phyloP scores from a whole-genome alignment of 805 yeast genomes.

The Candida anglica region DNA sequence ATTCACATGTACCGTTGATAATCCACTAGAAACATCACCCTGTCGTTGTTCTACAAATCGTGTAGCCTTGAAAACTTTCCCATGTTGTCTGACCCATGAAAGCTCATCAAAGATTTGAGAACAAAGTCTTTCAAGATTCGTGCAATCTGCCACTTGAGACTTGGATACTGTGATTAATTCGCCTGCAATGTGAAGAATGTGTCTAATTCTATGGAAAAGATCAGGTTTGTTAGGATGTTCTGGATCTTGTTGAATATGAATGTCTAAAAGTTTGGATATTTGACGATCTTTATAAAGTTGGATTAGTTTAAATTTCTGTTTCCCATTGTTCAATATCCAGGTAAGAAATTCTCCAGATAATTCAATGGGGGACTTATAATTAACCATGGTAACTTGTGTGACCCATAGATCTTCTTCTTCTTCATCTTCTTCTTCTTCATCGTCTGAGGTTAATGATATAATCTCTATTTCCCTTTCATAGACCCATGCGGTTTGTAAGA shows the following conservation, averaged over 20 bases:
- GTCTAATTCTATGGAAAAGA: constrained; percentile 24
- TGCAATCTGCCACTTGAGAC: constrained; percentile 15
- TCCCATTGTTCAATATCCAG: constrained; percentile 14
- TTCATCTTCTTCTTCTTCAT: neutral
- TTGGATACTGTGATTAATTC: constrained; percentile 21
- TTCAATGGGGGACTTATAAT: neutral
- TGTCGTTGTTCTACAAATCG: too few relatives aligned
- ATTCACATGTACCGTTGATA: too few relatives aligned
- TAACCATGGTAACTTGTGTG: neutral
- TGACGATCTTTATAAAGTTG: constrained; percentile 16
- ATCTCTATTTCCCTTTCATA: too few relatives aligned
- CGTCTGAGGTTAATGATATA: too few relatives aligned
- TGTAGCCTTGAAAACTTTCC: too few relatives aligned
- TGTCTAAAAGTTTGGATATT: constrained; percentile 14
- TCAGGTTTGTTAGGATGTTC: constrained; percentile 6
- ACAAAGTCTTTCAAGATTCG: too few relatives aligned
- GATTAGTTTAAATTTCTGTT: constrained; percentile 13
- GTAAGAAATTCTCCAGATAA: constrained; percentile 14
- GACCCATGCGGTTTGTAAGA: neutral
- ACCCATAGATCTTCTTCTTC: constrained; percentile 1
- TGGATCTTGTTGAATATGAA: constrained; percentile 4
- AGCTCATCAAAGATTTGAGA: too few relatives aligned
- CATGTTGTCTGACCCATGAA: too few relatives aligned
- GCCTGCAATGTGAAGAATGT: constrained; percentile 16
- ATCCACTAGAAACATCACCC: too few relatives aligned